These are phyloP conservation scores for Tetraselmis striata DNA, from an alignment of 139 green algal species.

Conservation along the genomic window DNA sequence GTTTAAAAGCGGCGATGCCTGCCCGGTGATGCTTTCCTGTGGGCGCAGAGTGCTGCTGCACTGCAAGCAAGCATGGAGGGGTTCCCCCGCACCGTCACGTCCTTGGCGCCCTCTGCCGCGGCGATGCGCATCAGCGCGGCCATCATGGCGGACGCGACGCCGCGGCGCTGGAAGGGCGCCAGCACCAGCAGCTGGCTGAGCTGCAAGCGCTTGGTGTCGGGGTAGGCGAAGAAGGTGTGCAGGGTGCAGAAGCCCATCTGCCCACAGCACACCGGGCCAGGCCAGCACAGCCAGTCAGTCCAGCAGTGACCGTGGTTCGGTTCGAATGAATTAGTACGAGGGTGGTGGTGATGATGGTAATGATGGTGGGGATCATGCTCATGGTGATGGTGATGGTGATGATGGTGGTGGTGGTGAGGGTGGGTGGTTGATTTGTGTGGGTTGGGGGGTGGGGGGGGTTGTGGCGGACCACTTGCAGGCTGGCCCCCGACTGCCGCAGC, in stretches of 20 bases:
- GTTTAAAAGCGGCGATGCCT: no score
- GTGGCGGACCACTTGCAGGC: background rate
- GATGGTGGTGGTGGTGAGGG: no score
- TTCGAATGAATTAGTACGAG: no score
- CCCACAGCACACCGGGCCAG: constrained; percentile 4
- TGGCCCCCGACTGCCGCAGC: constrained; percentile 16
- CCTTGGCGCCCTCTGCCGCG: constrained; percentile 27
- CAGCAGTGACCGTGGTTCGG: no score
- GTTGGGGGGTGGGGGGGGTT: no score
- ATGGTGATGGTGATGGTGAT: no score
- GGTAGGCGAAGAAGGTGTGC: constrained; percentile 80
- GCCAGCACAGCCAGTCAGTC: background rate
- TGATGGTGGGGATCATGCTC: no score
- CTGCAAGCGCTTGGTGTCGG: constrained; percentile 48
- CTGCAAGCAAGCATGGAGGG: no score
- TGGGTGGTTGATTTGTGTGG: no score
- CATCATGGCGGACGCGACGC: constrained; percentile 59
- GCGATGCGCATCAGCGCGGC: constrained; percentile 48
- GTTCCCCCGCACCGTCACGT: constrained; percentile 84
- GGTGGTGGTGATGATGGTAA: no score
- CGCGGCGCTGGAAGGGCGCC: constrained; percentile 58
- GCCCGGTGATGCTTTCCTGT: no score
- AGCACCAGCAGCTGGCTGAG: constrained; percentile 79
- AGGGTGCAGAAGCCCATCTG: constrained; percentile 59
- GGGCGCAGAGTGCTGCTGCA: background rate